A percentile compares a stretch with the other conserved stretches of the same genome.
Conservation (phyloP, 805 yeast species). For the Candida argentea region DNA sequence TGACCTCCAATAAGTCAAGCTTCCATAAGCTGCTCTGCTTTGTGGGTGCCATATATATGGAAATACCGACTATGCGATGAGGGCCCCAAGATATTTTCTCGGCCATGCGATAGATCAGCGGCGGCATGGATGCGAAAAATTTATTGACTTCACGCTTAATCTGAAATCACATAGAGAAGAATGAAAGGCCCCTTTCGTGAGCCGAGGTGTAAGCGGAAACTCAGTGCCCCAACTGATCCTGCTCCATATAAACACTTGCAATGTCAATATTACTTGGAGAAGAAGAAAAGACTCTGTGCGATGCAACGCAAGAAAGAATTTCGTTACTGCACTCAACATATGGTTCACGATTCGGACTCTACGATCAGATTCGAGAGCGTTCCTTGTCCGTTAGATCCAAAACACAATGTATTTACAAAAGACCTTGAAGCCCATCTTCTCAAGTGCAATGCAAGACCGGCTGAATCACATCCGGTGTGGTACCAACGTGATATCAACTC, state of each 20-base stretch:
- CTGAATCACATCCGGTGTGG: slow-evolving; percentile 37
- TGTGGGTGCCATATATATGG: slow-evolving; percentile 1
- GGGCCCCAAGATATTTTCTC: no score
- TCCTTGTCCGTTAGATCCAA: slow-evolving; percentile 68
- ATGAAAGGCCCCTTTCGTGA: slow-evolving; percentile 1
- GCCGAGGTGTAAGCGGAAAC: neutral
- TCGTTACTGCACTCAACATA: slow-evolving; percentile 56
- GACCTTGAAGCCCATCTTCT: slow-evolving; percentile 46
- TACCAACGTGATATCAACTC: slow-evolving; percentile 40
- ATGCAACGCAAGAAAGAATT: slow-evolving; percentile 44
- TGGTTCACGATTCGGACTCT: slow-evolving; percentile 10
- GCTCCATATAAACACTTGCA: slow-evolving; percentile 7
- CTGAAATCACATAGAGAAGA: no score
- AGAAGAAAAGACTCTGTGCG: slow-evolving; percentile 49
- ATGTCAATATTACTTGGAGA: slow-evolving; percentile 40
- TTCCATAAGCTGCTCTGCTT: slow-evolving; percentile 37
- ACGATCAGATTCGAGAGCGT: slow-evolving; percentile 15
- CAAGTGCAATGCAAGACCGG: slow-evolving; percentile 46
- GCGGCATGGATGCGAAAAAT: no score
- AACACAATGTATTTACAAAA: slow-evolving; percentile 61
- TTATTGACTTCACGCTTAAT: no score
- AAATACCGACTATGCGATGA: slow-evolving; percentile 3
- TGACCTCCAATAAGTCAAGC: slow-evolving; percentile 46
- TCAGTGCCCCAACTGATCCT: slow-evolving; percentile 2
- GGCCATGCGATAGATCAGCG: no score